Base-by-base conservation (phyloP, 2,329 filamentous ascomycete species). In the Ophioceras dolichostomum region DNA sequence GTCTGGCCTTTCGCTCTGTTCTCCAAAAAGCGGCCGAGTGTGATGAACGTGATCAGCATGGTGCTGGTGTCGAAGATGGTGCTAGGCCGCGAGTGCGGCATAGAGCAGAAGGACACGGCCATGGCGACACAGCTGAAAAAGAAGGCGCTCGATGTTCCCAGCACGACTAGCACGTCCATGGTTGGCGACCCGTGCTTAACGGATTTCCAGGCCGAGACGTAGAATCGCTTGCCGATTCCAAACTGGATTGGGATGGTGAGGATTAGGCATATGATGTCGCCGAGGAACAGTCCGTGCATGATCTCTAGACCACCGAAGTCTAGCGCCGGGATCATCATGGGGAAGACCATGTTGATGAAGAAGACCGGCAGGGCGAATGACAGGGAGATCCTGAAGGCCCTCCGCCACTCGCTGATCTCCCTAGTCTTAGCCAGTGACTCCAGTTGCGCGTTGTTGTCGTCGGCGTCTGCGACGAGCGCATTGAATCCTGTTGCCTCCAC, bases 41-140 rank as follows among this genome's bases (percentile, higher is more conserved):
- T 87, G 56, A 95, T 86, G 55, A 98, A 96, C 0, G 87, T 94
- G 56, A 98, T 88, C 36, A 98, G 70, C 91, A 96, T 98, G 17
- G 87, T 94, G 59, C 88, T 95, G 1, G 91, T 98, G 53, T 98
- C 91, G 50, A 98, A 98, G 13, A 95, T 83, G 2, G 87, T 95
- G 44, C 76, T 79, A 1, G 91, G 91, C 34, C 84, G 75, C 3
- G 70, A 73, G 54, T 96, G 86, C 6, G 86, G 83, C 17, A 75
- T 65, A n/a, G 74, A 67, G 12, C 83, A 47, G 16, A 96, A 56
- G 0, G 87, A 93, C 13, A 96, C 77, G 4, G 80, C 38, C 86
- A 98, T 95, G 13, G 86, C 76, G 34, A 84, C 76, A 47, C 87
- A 63, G 56, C 89, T 96, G 62, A 95, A 98, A 59, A 94, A 91